Percentiles rank a stretch among this genome's conserved stretches.
Conservation (phyloP, 768 basidiomycete species). For the Epithele typhae region DNA sequence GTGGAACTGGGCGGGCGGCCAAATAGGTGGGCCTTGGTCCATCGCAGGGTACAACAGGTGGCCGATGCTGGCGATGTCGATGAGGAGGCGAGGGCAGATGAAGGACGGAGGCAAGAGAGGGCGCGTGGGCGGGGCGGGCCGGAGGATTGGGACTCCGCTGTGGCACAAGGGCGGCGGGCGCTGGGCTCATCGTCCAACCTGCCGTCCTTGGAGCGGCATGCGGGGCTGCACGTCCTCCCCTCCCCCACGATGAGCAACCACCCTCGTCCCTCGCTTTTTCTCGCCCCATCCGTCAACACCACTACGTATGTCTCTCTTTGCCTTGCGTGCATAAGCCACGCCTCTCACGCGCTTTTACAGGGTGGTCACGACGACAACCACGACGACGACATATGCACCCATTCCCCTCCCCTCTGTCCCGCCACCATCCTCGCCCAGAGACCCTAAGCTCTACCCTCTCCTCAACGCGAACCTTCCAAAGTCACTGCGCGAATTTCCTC, state of each 20-base stretch:
- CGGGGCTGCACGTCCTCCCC: conserved; percentile 22
- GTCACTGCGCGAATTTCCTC: conserved; percentile 68
- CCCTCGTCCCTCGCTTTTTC: conserved; percentile 62
- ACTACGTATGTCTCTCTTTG: conserved; percentile 57
- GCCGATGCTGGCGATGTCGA: neutral
- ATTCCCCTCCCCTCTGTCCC: conserved; percentile 76
- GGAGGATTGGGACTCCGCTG: conserved; percentile 15
- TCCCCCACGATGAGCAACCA: conserved; percentile 52
- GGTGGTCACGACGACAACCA: conserved; percentile 88
- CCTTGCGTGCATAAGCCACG: neutral
- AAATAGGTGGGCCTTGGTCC: no score
- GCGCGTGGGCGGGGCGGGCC: neutral
- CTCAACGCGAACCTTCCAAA: conserved; percentile 70
- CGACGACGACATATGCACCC: conserved; percentile 87
- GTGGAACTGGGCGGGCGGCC: no score
- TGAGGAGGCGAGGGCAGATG: neutral
- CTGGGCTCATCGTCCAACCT: conserved; percentile 16
- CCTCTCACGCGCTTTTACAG: conserved; percentile 33
- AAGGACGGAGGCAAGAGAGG: neutral
- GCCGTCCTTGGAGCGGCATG: conserved; percentile 13
- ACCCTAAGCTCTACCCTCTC: conserved; percentile 77
- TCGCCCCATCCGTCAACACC: conserved; percentile 81
- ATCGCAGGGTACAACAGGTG: neutral
- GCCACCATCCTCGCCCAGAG: conserved; percentile 64
- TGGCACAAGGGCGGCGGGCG: conserved; percentile 10